A percentile compares a stretch with the other conserved stretches of the same genome.
Evolutionary conservation across 176 grass and related monocot species (phyloP).

Genomic region (Triticum turgidum): DNA sequence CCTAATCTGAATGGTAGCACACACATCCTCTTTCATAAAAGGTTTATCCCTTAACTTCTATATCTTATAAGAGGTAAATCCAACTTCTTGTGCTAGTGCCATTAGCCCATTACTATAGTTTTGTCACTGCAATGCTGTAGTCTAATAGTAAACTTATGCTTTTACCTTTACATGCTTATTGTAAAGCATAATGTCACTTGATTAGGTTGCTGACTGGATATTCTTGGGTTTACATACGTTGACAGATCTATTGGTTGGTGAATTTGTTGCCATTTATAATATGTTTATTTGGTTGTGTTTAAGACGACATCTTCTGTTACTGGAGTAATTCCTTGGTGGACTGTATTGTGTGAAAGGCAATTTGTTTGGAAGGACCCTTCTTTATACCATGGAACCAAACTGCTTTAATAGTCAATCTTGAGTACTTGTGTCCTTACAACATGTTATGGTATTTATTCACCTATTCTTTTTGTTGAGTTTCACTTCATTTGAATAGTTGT

Average conservation of each 20-base stretch:
- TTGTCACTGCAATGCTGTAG: not conserved
- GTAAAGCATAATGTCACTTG: not conserved
- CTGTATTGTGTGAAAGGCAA: not conserved
- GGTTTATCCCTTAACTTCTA: not conserved
- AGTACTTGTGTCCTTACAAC: not conserved
- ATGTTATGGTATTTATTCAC: not conserved
- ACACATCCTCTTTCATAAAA: not conserved
- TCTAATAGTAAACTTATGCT: not conserved
- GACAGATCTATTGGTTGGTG: not conserved
- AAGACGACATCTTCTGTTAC: not conserved
- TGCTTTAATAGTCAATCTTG: not conserved
- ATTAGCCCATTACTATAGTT: not conserved
- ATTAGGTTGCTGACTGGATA: not conserved
- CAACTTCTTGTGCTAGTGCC: not conserved
- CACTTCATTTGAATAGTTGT: not conserved
- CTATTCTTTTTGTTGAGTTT: not conserved
- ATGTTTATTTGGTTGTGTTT: constrained; percentile 14
- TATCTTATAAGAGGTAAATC: not conserved
- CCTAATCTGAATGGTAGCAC: not conserved
- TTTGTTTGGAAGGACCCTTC: not conserved
- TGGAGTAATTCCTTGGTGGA: not conserved
- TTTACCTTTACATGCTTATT: not conserved
- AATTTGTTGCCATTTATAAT: not conserved
- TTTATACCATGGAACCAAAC: not conserved
- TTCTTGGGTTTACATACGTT: not conserved